These are phyloP conservation scores for Pseudophaeomoniella oleicola DNA, from an alignment of 2,329 filamentous ascomycete genomes.

Conservation along the genomic window DNA sequence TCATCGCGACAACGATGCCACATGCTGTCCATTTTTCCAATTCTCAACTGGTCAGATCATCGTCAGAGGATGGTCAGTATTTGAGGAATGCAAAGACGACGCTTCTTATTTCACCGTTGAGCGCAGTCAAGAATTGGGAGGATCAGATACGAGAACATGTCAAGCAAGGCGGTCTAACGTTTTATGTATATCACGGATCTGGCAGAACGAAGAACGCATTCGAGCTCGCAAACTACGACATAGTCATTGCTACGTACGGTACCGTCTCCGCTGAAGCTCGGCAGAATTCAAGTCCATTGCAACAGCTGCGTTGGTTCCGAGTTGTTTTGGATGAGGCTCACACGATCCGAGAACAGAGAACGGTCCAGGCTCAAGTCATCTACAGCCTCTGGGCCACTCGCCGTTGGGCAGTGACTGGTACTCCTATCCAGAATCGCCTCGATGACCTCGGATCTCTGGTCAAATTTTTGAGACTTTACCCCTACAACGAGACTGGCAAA, in stretches of 20 bases:
- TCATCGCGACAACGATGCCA: conserved; percentile 52
- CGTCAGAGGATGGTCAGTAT: conserved; percentile 17
- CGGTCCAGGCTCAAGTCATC: conserved; percentile 71
- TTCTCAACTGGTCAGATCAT: conserved; percentile 16
- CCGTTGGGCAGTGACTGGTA: conserved; percentile 94
- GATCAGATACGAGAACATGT: conserved; percentile 80
- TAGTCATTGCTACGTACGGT: conserved; percentile 87
- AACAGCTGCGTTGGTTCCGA: conserved; percentile 78
- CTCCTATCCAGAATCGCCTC: conserved; percentile 84
- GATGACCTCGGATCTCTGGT: conserved; percentile 81
- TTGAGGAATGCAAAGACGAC: conserved; percentile 65
- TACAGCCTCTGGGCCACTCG: conserved; percentile 65
- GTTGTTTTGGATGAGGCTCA: conserved; percentile 92
- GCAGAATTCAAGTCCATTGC: conserved; percentile 50
- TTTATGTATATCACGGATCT: conserved; percentile 76
- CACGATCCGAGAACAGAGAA: conserved; percentile 74
- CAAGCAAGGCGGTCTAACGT: conserved; percentile 46
- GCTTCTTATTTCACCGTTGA: conserved; percentile 75
- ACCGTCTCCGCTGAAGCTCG: conserved; percentile 57
- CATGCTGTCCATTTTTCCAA: conserved; percentile 49
- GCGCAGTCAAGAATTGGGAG: conserved; percentile 88
- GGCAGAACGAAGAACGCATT: conserved; percentile 55
- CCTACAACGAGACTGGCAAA: conserved; percentile 63
- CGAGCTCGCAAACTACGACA: conserved; percentile 57
- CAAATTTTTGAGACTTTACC: conserved; percentile 68